Percentiles rank a stretch among this genome's conserved stretches.
Evolutionary conservation across 1,284 basidiomycete species (phyloP).

Genomic region (Ustilago shanxiensis): DNA sequence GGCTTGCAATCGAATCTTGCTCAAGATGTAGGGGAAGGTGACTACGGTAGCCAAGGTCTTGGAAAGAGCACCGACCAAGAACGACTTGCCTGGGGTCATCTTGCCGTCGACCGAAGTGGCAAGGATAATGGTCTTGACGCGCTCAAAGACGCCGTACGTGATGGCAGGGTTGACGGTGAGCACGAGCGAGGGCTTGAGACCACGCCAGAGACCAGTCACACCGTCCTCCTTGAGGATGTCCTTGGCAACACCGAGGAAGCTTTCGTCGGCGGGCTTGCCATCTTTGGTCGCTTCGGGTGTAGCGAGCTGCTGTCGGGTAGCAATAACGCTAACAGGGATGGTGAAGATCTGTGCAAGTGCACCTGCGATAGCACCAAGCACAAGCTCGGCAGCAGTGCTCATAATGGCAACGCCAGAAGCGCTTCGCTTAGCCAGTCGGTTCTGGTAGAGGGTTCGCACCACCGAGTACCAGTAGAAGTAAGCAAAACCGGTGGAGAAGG

Average conservation of each 20-base stretch:
- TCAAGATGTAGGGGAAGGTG: constrained; percentile 78
- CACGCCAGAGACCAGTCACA: constrained; percentile 90
- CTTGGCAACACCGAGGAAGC: constrained; percentile 81
- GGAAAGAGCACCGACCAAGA: constrained; percentile 89
- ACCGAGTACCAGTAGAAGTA: constrained; percentile 99
- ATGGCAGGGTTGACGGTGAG: constrained; percentile 95
- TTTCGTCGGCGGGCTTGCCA: constrained; percentile 70
- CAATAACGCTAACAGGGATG: constrained; percentile 96
- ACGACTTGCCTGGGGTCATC: constrained; percentile 83
- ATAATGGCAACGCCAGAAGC: constrained; percentile 49
- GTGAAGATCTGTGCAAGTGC: constrained; percentile 97
- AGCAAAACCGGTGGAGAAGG: constrained; percentile 94
- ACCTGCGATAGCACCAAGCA: constrained; percentile 90
- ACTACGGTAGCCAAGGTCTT: constrained; percentile 89
- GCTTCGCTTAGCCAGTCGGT: constrained; percentile 51
- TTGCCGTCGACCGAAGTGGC: constrained; percentile 75
- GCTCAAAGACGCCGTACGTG: constrained; percentile 95
- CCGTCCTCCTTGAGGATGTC: constrained; percentile 95
- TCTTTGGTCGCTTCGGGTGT: constrained; percentile 37
- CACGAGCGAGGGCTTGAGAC: constrained; percentile 90
- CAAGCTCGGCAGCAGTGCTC: constrained; percentile 72
- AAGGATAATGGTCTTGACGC: constrained; percentile 77
- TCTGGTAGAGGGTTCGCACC: constrained; percentile 81
- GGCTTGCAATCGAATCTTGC: constrained; percentile 96
- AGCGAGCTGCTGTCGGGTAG: constrained; percentile 87